A percentile compares a stretch with the other conserved stretches of the same genome.
Conservation (phyloP, 2,329 filamentous ascomycete species). For the Bertia moriformis region DNA sequence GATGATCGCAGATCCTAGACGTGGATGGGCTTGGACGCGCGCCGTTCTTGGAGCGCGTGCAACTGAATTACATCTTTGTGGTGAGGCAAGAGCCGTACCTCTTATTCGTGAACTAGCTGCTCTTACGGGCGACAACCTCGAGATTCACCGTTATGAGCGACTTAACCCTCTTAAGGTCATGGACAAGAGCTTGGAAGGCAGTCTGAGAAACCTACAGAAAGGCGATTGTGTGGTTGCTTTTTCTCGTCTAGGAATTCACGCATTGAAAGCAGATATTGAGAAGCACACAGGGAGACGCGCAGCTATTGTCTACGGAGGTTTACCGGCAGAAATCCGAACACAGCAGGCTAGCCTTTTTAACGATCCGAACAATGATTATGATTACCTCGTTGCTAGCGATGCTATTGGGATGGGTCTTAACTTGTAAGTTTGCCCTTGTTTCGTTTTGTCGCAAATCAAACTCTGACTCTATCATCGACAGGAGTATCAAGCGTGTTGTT, state of each 20-base stretch:
- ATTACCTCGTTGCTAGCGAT: slow-evolving; percentile 84
- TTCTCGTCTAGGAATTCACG: slow-evolving; percentile 67
- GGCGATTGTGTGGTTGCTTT: slow-evolving; percentile 87
- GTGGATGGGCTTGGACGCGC: slow-evolving; percentile 90
- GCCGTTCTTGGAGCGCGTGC: slow-evolving; percentile 77
- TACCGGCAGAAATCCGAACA: slow-evolving; percentile 84
- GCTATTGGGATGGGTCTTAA: slow-evolving; percentile 97
- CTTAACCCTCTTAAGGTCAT: slow-evolving; percentile 64
- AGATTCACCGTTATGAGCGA: slow-evolving; percentile 71
- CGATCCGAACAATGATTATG: slow-evolving; percentile 86
- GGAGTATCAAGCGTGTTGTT: slow-evolving; percentile 65
- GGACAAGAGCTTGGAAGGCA: slow-evolving; percentile 42
- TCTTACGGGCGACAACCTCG: slow-evolving; percentile 65
- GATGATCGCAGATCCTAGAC: slow-evolving; percentile 70
- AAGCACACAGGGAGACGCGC: slow-evolving; percentile 61
- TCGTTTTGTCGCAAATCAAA: neutral
- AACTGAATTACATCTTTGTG: slow-evolving; percentile 82
- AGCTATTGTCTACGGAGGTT: slow-evolving; percentile 80
- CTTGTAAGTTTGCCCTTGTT: slow-evolving; percentile 35
- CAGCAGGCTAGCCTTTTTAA: slow-evolving; percentile 90
- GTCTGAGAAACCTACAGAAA: slow-evolving; percentile 58
- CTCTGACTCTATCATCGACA: slow-evolving; percentile 3
- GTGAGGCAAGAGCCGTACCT: slow-evolving; percentile 69
- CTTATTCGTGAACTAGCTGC: slow-evolving; percentile 67
- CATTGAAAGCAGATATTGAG: slow-evolving; percentile 67